Conservation (phyloP, 2,329 filamentous ascomycete species). For the Colletotrichum musae region DNA sequence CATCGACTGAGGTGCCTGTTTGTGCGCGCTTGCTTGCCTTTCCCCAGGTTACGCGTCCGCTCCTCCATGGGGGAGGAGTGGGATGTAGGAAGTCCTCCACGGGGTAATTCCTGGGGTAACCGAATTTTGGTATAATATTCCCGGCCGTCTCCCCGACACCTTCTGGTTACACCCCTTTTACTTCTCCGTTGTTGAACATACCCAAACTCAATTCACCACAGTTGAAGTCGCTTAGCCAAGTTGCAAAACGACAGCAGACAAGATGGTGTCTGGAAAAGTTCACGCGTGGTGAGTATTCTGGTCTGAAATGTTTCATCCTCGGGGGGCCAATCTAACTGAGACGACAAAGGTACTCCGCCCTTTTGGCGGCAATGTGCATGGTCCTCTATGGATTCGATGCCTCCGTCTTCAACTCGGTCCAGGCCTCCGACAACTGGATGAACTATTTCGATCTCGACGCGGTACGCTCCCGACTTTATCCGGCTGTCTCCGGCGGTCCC, state of each 20-base stretch:
- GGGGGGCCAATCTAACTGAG: neutral
- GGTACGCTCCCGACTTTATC: neutral
- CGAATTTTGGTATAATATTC: conserved; percentile 9
- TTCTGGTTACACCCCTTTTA: neutral
- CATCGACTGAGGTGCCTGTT: conserved; percentile 11
- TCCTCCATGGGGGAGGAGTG: neutral
- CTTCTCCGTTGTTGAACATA: neutral
- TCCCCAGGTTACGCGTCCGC: conserved; percentile 8
- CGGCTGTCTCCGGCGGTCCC: too few species aligned
- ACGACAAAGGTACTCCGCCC: conserved; percentile 68
- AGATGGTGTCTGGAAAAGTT: conserved; percentile 31
- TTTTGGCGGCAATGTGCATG: conserved; percentile 81
- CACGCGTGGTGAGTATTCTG: conserved; percentile 9
- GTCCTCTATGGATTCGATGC: conserved; percentile 71
- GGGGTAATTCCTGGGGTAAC: neutral
- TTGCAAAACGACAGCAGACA: neutral
- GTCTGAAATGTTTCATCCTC: neutral
- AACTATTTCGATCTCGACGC: conserved; percentile 70
- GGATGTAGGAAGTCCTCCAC: neutral
- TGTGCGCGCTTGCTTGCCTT: neutral
- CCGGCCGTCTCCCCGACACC: conserved; percentile 4
- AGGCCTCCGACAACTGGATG: conserved; percentile 77
- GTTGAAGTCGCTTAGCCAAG: neutral
- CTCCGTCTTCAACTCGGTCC: conserved; percentile 80
- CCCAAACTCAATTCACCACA: neutral